Conservation (phyloP, 495 filamentous ascomycete species). For the Penicillium cosmopolitanum region DNA sequence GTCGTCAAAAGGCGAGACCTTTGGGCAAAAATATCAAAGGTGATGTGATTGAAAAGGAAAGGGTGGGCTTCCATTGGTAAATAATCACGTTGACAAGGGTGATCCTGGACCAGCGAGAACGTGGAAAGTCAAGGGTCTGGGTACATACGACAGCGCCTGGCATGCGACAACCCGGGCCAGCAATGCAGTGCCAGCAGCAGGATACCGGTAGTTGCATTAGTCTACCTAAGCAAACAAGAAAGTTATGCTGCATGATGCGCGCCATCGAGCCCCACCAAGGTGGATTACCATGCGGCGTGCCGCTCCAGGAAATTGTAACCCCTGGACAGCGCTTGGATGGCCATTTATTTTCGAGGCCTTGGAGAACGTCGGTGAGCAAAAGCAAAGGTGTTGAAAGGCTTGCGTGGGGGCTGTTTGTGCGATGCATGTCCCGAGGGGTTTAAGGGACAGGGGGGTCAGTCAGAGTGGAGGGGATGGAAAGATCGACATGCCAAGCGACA, state of each 20-base stretch:
- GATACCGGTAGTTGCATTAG: not conserved
- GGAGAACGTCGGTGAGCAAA: slow-evolving; percentile 16
- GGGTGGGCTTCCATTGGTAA: not conserved
- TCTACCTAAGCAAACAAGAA: slow-evolving; percentile 27
- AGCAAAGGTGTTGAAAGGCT: not conserved
- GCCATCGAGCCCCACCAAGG: slow-evolving; percentile 17
- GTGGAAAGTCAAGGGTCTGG: slow-evolving; percentile 16
- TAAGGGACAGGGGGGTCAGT: slow-evolving; percentile 3
- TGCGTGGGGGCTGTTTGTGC: slow-evolving; percentile 4
- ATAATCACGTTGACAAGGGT: not conserved
- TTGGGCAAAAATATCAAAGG: not conserved
- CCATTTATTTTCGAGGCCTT: not conserved
- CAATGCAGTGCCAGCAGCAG: slow-evolving; percentile 2
- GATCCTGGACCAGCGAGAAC: slow-evolving; percentile 3
- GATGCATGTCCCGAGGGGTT: not conserved
- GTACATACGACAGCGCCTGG: not conserved
- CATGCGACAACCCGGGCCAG: not conserved
- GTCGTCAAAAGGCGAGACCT: not conserved
- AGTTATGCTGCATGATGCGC: slow-evolving; percentile 29
- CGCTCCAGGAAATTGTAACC: not conserved
- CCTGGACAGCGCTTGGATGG: not conserved
- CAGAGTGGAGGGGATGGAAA: not conserved
- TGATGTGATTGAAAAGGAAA: not conserved
- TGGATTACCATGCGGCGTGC: slow-evolving; percentile 6
- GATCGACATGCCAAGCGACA: slow-evolving; percentile 28